Evolutionary conservation across 257 asterid species (phyloP), one percentile per base, ranked within the genome.

Genomic region (Anisodus acutangulus): DNA sequence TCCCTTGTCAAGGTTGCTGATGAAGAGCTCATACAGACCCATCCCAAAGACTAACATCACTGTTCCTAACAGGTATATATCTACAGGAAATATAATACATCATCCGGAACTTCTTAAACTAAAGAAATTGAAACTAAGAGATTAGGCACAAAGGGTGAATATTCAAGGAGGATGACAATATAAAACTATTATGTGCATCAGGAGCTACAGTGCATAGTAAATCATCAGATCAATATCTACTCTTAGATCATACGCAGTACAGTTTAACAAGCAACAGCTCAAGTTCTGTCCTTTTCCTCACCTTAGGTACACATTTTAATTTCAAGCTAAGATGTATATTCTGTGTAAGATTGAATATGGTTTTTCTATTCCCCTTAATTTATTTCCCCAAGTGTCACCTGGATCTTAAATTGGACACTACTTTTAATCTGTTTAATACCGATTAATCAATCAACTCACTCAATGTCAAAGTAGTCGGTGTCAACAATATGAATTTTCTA

Each of bases 11-110:
- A 95, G 97, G 88, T 94, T 95, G 86, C 99, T 95, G 89, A 95
- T 94, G 92, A 95, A 95, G 59, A 95, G 97, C 93, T 95, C 99
- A 82, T 95, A 95, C 2, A 95, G 98, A 58, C 99, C 99, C 98
- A 93, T 93, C 39, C 98, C 99, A 39, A 95, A 95, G 9, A 95
- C 98, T 90, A 95, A 53, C 99, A 95, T 95, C 90, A 95, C 99
- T 60, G 99, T 95, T 86, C 99, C 99, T 57, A 95, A 86, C 51
- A 95, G 92, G 85, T 95, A 95, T 37, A 92, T 93, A 91, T 95
- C 99, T 94, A 82, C 11, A 54, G 16, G 57, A 10, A 54, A 62
- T 68, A 80, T 16, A 80, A 4, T 67, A 47, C 39, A 26, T 9
- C 67, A 69, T 55, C 69, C 71, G 62, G 43, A 79, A 81, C 58